Evolutionary conservation across 352 stramenopile genomes (phyloP).

Genomic region (Globisporangium radiosum): DNA sequence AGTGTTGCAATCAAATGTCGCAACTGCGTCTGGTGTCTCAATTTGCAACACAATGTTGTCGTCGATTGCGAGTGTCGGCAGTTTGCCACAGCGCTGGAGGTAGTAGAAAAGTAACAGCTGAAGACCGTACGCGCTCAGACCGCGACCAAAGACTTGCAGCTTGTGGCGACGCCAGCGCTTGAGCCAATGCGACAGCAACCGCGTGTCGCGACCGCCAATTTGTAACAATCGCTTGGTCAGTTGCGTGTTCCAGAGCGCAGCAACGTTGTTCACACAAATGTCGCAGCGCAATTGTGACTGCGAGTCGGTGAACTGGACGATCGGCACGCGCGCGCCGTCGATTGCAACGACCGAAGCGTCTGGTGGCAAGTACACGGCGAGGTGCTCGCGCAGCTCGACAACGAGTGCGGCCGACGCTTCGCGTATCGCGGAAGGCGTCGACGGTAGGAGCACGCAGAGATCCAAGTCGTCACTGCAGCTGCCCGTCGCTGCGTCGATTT

Average conservation of each 20-base stretch:
- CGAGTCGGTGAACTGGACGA: slow-evolving; percentile 52
- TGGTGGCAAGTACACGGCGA: slow-evolving; percentile 44
- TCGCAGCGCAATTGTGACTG: slow-evolving; percentile 41
- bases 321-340: slow-evolving; percentile 53
- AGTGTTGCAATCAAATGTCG: slow-evolving; percentile 12
- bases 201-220: background rate
- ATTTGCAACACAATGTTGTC: background rate
- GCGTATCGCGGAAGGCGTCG: slow-evolving; percentile 25
- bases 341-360: slow-evolving; percentile 23
- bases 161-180: slow-evolving; percentile 41
- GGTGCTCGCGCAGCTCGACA: slow-evolving; percentile 62
- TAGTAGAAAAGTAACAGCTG: slow-evolving; percentile 64
- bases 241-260: slow-evolving; percentile 74
- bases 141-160: slow-evolving; percentile 21
- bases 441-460: slow-evolving; percentile 65
- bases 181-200: slow-evolving; percentile 30
- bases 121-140: slow-evolving; percentile 67
- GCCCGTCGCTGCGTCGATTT: background rate
- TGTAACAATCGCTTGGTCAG: slow-evolving; percentile 36
- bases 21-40: slow-evolving; percentile 18
- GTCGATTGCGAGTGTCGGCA: slow-evolving; percentile 45
- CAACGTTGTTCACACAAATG: slow-evolving; percentile 77
- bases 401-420: slow-evolving; percentile 45
- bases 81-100: slow-evolving; percentile 37
- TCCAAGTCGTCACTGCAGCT: slow-evolving; percentile 48